These are phyloP conservation scores for Pythium myriotylum DNA, from an alignment of 352 stramenopile species.

Conservation along the genomic window DNA sequence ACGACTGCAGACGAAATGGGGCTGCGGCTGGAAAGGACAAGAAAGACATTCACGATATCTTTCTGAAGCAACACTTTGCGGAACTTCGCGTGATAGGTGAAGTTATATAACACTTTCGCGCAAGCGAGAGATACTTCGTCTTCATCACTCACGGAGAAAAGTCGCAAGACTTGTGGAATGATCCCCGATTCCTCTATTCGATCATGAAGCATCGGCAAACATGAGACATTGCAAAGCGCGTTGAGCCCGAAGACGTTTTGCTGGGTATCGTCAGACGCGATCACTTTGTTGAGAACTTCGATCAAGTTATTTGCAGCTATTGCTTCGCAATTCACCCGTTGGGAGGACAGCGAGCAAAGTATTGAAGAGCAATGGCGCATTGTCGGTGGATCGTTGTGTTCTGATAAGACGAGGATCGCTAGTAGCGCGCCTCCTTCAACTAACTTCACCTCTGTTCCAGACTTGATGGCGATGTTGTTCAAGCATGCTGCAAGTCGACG, in stretches of 20 bases:
- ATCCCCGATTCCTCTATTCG: conserved; percentile 64
- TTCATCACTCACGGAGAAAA: conserved; percentile 48
- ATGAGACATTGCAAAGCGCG: conserved; percentile 80
- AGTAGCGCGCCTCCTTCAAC: conserved; percentile 70
- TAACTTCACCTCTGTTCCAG: conserved; percentile 53
- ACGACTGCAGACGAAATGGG: conserved; percentile 39
- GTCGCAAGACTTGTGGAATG: conserved; percentile 49
- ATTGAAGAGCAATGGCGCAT: conserved; percentile 73
- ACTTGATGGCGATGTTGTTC: conserved; percentile 72
- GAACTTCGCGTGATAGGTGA: conserved; percentile 63
- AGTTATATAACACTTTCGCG: conserved; percentile 69
- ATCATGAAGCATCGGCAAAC: conserved; percentile 60
- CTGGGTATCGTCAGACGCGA: conserved; percentile 49
- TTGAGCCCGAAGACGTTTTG: conserved; percentile 77
- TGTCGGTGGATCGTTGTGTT: conserved; percentile 72
- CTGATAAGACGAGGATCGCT: conserved; percentile 66
- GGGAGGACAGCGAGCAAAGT: conserved; percentile 69
- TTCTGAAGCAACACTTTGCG: conserved; percentile 64
- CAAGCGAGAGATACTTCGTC: conserved; percentile 63
- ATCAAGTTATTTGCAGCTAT: conserved; percentile 69
- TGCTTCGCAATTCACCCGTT: conserved; percentile 73
- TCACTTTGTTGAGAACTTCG: conserved; percentile 67
- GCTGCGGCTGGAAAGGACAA: conserved; percentile 39
- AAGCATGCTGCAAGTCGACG: conserved; percentile 70
- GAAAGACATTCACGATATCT: conserved; percentile 49